These are phyloP conservation scores for Spathaspora girioi DNA, from an alignment of 805 yeast genomes.

Conservation along the genomic window DNA sequence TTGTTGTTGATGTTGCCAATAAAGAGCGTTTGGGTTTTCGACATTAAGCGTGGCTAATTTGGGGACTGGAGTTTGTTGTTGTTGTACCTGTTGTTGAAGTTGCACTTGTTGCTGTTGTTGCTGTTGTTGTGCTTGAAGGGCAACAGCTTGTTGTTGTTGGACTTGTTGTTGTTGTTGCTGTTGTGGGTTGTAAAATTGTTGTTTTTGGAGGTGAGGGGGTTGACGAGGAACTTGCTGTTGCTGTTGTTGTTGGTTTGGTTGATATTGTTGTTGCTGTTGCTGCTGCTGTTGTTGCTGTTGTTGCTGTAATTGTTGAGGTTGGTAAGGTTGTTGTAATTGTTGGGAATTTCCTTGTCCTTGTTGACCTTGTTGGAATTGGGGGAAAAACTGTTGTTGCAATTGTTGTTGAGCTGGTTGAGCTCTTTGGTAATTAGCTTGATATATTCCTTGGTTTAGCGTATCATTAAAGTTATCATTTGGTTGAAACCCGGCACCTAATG, in stretches of 20 bases:
- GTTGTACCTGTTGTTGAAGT: conserved; percentile 12
- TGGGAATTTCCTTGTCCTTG: conserved; percentile 18
- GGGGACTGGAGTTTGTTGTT: conserved; percentile 21
- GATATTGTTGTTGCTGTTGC: conserved; percentile 20
- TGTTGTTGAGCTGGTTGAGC: conserved; percentile 19
- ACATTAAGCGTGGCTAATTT: conserved; percentile 11
- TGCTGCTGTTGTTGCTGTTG: conserved; percentile 13
- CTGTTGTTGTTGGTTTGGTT: conserved; percentile 11
- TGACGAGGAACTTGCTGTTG: conserved; percentile 18
- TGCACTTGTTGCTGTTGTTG: conserved; percentile 16
- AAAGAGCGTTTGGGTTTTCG: conserved; percentile 41
- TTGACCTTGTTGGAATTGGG: conserved; percentile 19
- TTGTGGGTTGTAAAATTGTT: conserved; percentile 19
- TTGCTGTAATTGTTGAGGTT: conserved; percentile 11
- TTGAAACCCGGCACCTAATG: conserved; percentile 10
- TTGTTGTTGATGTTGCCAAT: conserved; percentile 80
- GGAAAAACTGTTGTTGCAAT: conserved; percentile 17
- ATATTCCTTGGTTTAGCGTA: conserved; percentile 12
- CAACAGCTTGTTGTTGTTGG: conserved; percentile 22
- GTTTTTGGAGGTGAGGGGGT: conserved; percentile 26
- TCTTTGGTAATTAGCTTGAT: conserved; percentile 19
- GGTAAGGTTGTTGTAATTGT: conserved; percentile 18
- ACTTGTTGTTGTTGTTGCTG: conserved; percentile 19
- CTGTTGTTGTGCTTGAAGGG: conserved; percentile 20
- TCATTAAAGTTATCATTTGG: conserved; percentile 14